Percentiles rank a stretch among this genome's conserved stretches.
Evolutionary conservation across 345 rosid genomes (phyloP).

Genomic region (Linum usitatissimum): DNA sequence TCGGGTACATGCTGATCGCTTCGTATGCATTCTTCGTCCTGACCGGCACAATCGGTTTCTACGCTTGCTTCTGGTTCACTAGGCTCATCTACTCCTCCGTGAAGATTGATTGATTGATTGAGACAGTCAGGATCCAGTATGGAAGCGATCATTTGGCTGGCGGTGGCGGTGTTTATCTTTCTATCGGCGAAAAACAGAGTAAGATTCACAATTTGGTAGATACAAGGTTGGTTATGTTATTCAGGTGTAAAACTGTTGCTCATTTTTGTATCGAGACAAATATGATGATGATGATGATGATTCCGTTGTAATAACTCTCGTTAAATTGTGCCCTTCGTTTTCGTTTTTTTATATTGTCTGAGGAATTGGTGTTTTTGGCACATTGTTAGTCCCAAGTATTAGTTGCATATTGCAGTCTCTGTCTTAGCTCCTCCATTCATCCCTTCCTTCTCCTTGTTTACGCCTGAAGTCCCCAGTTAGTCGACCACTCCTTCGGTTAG

Average conservation of each 20-base stretch:
- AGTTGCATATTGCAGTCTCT: too few species aligned
- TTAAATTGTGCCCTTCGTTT: neutral
- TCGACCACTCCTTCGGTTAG: too few species aligned
- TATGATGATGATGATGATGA: slow-evolving; percentile 4
- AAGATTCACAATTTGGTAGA: slow-evolving; percentile 17
- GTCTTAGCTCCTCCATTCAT: too few species aligned
- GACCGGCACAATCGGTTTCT: slow-evolving; percentile 66
- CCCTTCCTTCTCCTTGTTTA: too few species aligned
- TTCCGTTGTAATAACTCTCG: neutral
- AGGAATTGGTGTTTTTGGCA: too few species aligned
- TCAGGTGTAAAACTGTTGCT: slow-evolving; percentile 24
- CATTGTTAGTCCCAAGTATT: too few species aligned
- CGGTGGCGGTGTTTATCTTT: neutral
- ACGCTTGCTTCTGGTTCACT: slow-evolving; percentile 76
- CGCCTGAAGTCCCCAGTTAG: too few species aligned
- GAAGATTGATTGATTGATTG: slow-evolving; percentile 48
- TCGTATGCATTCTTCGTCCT: slow-evolving; percentile 32
- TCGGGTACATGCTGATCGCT: slow-evolving; percentile 9
- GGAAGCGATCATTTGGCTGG: neutral
- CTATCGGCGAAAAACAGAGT: slow-evolving; percentile 10
- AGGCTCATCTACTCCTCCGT: slow-evolving; percentile 77
- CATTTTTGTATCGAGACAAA: slow-evolving; percentile 23
- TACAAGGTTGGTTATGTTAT: slow-evolving; percentile 18
- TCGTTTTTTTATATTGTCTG: neutral
- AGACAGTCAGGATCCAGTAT: neutral